Conservation (phyloP, 257 asterid genomes). For the Paraleonurus japonicus region DNA sequence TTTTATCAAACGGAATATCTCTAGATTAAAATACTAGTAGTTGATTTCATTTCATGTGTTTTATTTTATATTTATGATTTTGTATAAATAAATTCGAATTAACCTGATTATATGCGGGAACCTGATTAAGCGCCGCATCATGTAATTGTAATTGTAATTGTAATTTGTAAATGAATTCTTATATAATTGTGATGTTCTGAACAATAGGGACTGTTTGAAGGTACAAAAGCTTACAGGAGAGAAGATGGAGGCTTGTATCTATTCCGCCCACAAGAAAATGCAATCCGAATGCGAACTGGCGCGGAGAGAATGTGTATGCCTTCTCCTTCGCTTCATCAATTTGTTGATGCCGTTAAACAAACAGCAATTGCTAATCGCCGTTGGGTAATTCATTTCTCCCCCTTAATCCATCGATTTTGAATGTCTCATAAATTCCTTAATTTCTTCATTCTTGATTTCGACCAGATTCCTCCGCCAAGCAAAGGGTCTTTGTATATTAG, state of each 20-base stretch:
- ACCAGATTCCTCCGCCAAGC: slow-evolving; percentile 86
- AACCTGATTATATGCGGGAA: too few relatives aligned
- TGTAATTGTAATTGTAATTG: too few relatives aligned
- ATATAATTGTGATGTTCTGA: not conserved
- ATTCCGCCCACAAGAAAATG: slow-evolving; percentile 73
- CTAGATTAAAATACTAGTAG: too few relatives aligned
- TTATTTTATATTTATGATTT: too few relatives aligned
- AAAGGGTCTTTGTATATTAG: slow-evolving; percentile 80
- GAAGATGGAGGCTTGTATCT: slow-evolving; percentile 56
- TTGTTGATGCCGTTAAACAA: slow-evolving; percentile 62
- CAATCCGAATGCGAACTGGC: slow-evolving; percentile 74
- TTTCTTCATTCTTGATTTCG: slow-evolving; percentile 12
- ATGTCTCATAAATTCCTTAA: not conserved
- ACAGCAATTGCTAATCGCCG: slow-evolving; percentile 70
- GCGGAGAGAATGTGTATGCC: slow-evolving; percentile 90
- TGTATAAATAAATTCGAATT: too few relatives aligned
- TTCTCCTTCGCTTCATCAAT: slow-evolving; percentile 55
- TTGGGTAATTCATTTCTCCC: slow-evolving; percentile 49
- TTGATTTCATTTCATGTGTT: too few relatives aligned
- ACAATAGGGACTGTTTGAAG: slow-evolving; percentile 57
- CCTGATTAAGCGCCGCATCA: too few relatives aligned
- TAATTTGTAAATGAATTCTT: not conserved
- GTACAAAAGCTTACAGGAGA: slow-evolving; percentile 64
- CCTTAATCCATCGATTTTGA: not conserved
- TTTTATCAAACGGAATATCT: too few relatives aligned